Evolutionary conservation across 179 eudicot species (phyloP), one percentile per base, ranked within the genome.

Genomic region (Silene noctiflora): DNA sequence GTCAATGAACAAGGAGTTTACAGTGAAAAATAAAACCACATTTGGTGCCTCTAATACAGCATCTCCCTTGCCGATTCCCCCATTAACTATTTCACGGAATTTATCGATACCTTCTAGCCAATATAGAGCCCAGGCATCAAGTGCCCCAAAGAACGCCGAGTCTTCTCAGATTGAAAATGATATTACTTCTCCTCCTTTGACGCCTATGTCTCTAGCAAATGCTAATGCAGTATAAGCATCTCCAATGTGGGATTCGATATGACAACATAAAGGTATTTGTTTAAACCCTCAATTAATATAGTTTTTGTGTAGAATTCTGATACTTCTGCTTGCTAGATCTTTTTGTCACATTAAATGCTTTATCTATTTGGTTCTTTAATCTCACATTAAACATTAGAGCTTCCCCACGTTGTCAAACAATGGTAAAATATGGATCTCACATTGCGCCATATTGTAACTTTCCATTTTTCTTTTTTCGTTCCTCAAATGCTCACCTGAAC

Each of bases 21-120:
- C 89, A 67, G 83, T 79, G 67, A 87, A 89, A 65, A 87, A 76
- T 75, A 89, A 83, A 86, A 79, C 72, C 55, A 68, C 80, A 56
- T 48, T 75, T 42, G 78, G 72, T 65, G 76, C 86, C 74, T 71
- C 88, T 39, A 83, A 78, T 79, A 67, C 79, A 67, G 89, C 90
- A 60, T 82, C 97, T 68, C 93, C 90, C 22, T 92, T 95, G 80
- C 96, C 96, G 19, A 63, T 82, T 68, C 99, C 99, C 56, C 97
- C 93, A 6, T 73, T 84, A 67, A 85, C 92, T 46, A 87, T 91
- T 79, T 83, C 91, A 77, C 82, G 95, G 59, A 91, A 93, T 83
- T 91, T 87, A 82, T 95, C 99, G 31, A 91, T 90, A 78, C 96
- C 95, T 66, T 91, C 96, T 16, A 88, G 89, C 63, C 83, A 83